phyloP scores from a whole-genome alignment of 208 protist species.

The Jaenimonas drosophilae region DNA sequence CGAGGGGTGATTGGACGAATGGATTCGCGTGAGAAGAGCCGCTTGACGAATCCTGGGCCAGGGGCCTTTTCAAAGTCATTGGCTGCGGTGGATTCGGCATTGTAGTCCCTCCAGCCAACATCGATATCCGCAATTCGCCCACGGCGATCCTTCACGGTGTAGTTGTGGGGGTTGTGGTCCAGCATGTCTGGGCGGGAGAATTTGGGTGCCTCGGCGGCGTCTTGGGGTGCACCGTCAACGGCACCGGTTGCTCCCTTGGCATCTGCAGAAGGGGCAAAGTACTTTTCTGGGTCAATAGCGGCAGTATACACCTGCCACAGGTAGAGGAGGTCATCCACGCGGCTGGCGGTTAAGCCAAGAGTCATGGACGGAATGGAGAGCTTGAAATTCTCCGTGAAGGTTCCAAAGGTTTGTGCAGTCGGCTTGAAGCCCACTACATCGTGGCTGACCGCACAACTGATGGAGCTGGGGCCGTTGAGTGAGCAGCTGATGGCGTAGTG shows the following conservation, averaged over 20 bases:
- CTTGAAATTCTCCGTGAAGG: conserved; percentile 61
- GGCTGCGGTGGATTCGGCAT: conserved; percentile 10
- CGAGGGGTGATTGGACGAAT: conserved; percentile 21
- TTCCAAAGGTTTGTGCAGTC: conserved; percentile 77
- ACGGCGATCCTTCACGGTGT: conserved; percentile 28
- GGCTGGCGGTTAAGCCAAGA: conserved; percentile 55
- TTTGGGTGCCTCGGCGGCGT: conserved; percentile 6
- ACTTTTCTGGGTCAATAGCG: conserved; percentile 42
- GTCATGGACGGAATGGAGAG: conserved; percentile 63
- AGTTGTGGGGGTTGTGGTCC: conserved; percentile 45
- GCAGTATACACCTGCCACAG: conserved; percentile 83
- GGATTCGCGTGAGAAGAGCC: conserved; percentile 11
- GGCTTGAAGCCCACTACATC: conserved; percentile 83
- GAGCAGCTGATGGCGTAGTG: conserved; percentile 75
- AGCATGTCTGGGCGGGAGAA: conserved; percentile 26
- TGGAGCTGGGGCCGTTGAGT: conserved; percentile 45
- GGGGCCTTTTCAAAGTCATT: conserved; percentile 22
- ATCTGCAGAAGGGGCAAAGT: conserved; percentile 12
- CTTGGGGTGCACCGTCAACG: background rate
- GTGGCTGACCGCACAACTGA: conserved; percentile 47
- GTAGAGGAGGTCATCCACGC: conserved; percentile 75
- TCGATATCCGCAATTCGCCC: conserved; percentile 50
- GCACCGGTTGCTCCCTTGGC: background rate
- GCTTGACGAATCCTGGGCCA: conserved; percentile 12
- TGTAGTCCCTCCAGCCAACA: conserved; percentile 68